Conservation (phyloP, 139 green algal species). For the Desmodesmus armatus region DNA sequence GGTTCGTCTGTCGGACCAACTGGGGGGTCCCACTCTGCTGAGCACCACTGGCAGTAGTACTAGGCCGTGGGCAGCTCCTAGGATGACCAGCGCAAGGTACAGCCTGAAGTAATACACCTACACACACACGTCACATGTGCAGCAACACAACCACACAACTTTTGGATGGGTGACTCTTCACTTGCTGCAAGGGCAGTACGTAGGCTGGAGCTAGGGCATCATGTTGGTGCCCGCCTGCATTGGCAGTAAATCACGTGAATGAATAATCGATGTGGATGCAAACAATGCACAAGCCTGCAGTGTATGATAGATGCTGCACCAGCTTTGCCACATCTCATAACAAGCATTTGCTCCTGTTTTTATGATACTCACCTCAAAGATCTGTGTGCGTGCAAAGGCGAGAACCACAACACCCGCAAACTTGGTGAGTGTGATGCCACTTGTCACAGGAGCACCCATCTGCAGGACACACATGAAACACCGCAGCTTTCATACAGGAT, state of each 20-base stretch:
- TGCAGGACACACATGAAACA: no score
- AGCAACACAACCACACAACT: no score
- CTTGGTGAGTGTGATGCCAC: conserved; percentile 91
- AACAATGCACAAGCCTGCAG: neutral
- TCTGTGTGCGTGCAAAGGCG: conserved; percentile 78
- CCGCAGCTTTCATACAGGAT: no score
- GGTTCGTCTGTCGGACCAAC: conserved; percentile 17
- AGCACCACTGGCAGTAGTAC: conserved; percentile 91
- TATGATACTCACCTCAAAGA: conserved; percentile 82
- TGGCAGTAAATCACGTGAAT: no score
- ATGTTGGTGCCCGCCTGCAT: no score
- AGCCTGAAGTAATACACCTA: conserved; percentile 69
- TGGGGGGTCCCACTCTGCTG: conserved; percentile 28
- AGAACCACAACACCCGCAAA: conserved; percentile 86
- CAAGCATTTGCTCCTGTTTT: conserved; percentile 49
- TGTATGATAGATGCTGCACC: neutral
- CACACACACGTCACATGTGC: no score
- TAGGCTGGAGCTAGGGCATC: no score
- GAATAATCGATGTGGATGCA: no score
- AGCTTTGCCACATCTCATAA: neutral
- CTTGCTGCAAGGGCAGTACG: no score
- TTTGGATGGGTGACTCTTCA: no score
- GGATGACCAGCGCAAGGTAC: conserved; percentile 88
- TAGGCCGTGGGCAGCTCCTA: conserved; percentile 87
- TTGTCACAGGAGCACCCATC: conserved; percentile 81